These are phyloP conservation scores for Scheffersomyces quercinus DNA, from an alignment of 1,139 yeast species.

Conservation along the genomic window DNA sequence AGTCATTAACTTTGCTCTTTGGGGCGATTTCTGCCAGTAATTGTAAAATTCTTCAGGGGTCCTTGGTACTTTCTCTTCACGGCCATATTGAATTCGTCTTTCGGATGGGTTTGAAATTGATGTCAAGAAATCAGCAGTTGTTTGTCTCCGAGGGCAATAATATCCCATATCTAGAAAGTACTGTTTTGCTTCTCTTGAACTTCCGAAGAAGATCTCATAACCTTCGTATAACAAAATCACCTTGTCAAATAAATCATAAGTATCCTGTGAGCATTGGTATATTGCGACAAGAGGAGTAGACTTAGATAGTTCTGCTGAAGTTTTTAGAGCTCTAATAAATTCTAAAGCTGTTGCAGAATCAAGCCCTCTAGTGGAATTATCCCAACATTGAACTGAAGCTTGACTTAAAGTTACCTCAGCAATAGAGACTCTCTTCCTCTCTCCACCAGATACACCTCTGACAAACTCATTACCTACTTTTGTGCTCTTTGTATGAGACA, in stretches of 20 bases:
- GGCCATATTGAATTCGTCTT: constrained; percentile 56
- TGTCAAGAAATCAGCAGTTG: constrained; percentile 50
- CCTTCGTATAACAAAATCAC: constrained; percentile 45
- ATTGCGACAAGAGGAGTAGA: constrained; percentile 45
- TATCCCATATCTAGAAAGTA: constrained; percentile 52
- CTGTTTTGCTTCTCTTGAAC: constrained; percentile 38
- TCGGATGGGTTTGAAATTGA: constrained; percentile 76
- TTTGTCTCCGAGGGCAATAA: constrained; percentile 70
- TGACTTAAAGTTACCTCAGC: constrained; percentile 43
- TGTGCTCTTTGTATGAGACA: constrained; percentile 34
- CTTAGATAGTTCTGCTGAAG: constrained; percentile 34
- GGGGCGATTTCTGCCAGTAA: constrained; percentile 26
- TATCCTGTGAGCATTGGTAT: constrained; percentile 49
- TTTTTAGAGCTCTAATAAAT: constrained; percentile 43
- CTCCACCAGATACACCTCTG: constrained; percentile 49
- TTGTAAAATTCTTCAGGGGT: constrained; percentile 26
- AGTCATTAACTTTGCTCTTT: constrained; percentile 12
- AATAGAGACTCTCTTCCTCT: constrained; percentile 46
- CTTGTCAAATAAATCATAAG: constrained; percentile 47
- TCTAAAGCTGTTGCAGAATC: constrained; percentile 60
- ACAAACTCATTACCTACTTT: constrained; percentile 39
- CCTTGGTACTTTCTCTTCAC: constrained; percentile 29
- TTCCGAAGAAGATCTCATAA: constrained; percentile 44
- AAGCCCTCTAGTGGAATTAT: constrained; percentile 62
- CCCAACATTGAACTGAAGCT: constrained; percentile 55